Conservation (phyloP, 305 asterid genomes). For the Vinca major region DNA sequence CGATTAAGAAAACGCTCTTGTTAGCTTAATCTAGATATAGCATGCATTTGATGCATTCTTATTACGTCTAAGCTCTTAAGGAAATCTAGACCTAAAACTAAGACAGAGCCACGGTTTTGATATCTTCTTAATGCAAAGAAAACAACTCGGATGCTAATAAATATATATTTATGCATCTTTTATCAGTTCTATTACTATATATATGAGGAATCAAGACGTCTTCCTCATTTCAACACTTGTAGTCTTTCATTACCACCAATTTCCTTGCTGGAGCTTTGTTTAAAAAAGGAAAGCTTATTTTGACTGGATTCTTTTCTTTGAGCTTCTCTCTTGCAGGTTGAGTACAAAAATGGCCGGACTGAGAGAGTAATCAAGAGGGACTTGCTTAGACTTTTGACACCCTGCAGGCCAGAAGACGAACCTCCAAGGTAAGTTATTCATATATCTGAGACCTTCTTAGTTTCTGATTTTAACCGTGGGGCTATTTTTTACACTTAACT, state of each 20-base stretch:
- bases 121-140: not conserved
- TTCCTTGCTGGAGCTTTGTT: not conserved
- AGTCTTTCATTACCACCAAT: not conserved
- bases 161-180: too few relatives aligned
- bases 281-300: too few relatives aligned
- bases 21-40: not conserved
- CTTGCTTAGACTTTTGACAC: not conserved
- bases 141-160: too few relatives aligned
- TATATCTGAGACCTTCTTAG: too few relatives aligned
- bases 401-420: not conserved
- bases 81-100: not conserved
- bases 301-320: not conserved
- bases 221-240: too few relatives aligned
- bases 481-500: too few relatives aligned
- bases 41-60: not conserved
- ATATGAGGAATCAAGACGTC: not conserved
- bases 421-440: constrained; percentile 1
- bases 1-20: not conserved
- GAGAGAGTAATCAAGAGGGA: not conserved
- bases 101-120: not conserved
- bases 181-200: not conserved
- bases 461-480: too few relatives aligned
- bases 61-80: not conserved
- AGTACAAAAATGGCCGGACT: not conserved
- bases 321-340: constrained; percentile 3